Percentiles rank a stretch among this genome's conserved stretches.
Evolutionary conservation across 192 early-diverging fungal species (phyloP).

Genomic region (Podila epigama): DNA sequence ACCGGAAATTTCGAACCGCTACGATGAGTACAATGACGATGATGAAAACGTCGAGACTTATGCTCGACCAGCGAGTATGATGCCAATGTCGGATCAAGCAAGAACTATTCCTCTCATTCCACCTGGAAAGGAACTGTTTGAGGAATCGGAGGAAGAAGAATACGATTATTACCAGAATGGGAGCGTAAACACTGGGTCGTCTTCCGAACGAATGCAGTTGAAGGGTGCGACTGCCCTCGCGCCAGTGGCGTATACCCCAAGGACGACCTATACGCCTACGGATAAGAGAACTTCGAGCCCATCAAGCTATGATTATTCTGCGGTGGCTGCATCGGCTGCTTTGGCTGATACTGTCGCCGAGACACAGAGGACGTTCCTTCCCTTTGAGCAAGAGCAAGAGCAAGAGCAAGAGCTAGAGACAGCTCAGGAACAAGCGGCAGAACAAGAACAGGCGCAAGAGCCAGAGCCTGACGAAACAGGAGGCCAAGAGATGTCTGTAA

Average conservation of each 20-base stretch:
- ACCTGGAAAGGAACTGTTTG: slow-evolving; percentile 8
- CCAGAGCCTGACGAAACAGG: too few species aligned
- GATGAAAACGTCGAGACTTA: not conserved
- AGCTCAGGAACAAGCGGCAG: too few species aligned
- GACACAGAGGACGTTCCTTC: too few species aligned
- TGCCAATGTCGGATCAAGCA: too few species aligned
- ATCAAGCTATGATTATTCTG: not conserved
- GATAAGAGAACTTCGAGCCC: slow-evolving; percentile 4
- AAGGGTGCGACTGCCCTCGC: not conserved
- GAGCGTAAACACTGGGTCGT: not conserved
- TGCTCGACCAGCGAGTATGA: not conserved
- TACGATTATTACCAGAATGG: not conserved
- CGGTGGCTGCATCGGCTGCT: not conserved
- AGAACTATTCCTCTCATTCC: not conserved
- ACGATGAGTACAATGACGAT: too few species aligned
- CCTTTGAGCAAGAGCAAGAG: too few species aligned
- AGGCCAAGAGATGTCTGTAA: not conserved
- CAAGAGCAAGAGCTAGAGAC: too few species aligned
- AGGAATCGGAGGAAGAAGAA: not conserved
- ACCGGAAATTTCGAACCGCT: not conserved
- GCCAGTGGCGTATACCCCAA: slow-evolving; percentile 20
- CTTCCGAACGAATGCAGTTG: not conserved
- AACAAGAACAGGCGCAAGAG: too few species aligned
- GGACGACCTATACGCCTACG: slow-evolving; percentile 13
- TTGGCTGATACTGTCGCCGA: too few species aligned